Conservation (phyloP, 2,329 filamentous ascomycete genomes). For the Ceratocystis cacaofunesta region DNA sequence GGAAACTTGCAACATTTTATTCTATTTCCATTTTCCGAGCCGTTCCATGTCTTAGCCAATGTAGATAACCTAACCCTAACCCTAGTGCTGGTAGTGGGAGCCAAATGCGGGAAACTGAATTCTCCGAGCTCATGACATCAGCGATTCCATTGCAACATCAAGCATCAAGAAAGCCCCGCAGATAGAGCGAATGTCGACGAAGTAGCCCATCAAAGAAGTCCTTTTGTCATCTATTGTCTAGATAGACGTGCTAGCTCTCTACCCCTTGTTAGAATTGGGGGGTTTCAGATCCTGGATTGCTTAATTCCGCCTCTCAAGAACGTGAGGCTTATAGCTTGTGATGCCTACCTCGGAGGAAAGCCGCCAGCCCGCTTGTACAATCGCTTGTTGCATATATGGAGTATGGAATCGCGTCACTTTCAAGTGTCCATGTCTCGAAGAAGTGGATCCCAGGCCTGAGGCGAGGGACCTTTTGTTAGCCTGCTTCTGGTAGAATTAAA, state of each 20-base stretch:
- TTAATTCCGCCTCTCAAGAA: background rate
- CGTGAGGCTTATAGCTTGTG: background rate
- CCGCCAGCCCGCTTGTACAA: background rate
- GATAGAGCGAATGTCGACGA: background rate
- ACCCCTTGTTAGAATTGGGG: too few relatives aligned
- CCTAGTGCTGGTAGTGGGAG: background rate
- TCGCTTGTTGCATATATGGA: background rate
- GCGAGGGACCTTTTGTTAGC: slow-evolving; percentile 4
- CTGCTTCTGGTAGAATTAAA: background rate
- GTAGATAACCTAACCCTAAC: background rate
- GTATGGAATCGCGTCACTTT: background rate
- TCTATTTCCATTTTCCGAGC: too few relatives aligned
- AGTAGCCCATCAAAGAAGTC: background rate
- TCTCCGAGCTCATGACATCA: background rate
- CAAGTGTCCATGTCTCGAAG: background rate
- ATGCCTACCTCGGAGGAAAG: too few relatives aligned
- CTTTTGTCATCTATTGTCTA: background rate
- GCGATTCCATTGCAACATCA: background rate
- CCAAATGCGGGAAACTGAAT: too few relatives aligned
- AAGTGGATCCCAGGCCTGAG: background rate
- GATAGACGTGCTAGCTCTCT: too few relatives aligned
- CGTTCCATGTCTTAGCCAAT: too few relatives aligned
- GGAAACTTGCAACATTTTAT: too few relatives aligned
- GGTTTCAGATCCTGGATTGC: background rate
- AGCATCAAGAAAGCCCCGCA: background rate